A percentile compares a stretch with the other conserved stretches of the same genome.
Conservation (phyloP, 306 rosid genomes). For the Cucumis melo region DNA sequence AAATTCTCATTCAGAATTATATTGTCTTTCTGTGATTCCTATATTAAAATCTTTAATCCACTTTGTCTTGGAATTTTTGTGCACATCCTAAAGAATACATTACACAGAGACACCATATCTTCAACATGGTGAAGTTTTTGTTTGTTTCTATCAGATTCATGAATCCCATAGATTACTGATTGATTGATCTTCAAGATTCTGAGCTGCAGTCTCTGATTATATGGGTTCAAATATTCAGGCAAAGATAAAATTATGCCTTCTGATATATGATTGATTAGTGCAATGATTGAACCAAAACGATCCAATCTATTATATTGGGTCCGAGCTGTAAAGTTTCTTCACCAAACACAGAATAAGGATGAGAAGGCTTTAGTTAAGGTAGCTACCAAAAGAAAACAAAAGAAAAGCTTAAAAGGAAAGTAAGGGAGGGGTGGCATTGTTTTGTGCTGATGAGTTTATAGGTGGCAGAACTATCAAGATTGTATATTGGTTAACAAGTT, state of each 20-base stretch:
- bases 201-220: not conserved
- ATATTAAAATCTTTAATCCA: not conserved
- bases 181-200: not conserved
- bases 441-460: not conserved
- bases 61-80: not conserved
- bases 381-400: not conserved
- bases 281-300: not conserved
- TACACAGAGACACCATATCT: not conserved
- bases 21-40: not conserved
- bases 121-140: not conserved
- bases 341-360: conserved; percentile 6
- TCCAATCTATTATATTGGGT: not conserved
- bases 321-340: not conserved
- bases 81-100: not conserved
- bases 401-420: not conserved
- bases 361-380: not conserved
- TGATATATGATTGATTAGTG: not conserved
- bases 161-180: not conserved
- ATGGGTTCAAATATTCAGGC: not conserved
- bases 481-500: conserved; percentile 2
- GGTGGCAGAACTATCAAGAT: not conserved
- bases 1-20: not conserved
- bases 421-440: not conserved
- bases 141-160: not conserved
- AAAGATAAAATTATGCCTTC: not conserved